Evolutionary conservation across 2,329 filamentous ascomycete genomes (phyloP), one percentile per base, ranked within the genome.

Genomic region (Diaporthe vaccinii): DNA sequence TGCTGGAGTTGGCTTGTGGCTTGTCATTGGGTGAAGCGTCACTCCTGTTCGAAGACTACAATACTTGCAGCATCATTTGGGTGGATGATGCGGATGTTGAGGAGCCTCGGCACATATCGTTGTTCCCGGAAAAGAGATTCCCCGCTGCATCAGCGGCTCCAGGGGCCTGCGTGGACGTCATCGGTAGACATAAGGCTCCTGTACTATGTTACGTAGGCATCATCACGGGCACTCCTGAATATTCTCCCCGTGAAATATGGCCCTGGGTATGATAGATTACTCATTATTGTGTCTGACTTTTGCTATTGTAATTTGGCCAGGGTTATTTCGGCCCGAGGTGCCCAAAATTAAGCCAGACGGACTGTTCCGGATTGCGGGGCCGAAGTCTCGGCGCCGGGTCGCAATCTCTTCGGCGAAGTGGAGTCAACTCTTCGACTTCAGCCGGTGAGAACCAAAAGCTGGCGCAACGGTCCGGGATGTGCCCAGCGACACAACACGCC

Each of bases 101-200:
- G 20, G 15, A 9, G 46, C 10, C 17, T 67, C 71, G 71, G 71
- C 71, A 73, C 9, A 53, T 55, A 34, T 51, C 10, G 15, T 36
- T 8, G 57, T 20, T 36, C 20, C 15, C 67, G 71, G 71, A 73
- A 67, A 41, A 73, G 58, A 73, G 58, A 73, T 73, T 57, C 58
- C 58, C 71, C 58, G 71, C 71, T n/a, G 31, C 31, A 72, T 39
- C 41, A 72, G 31, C 46, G 46, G 28, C 62, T 10, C 20, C 28
- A 49, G 41, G 28, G 28, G 58, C 12, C 44, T 12, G 22, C 62
- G 46, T 39, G 46, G 31, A 68, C 46, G 62, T 68, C 46, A 68
- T 68, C 20, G 22, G 31, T 39, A n/a, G 31, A 17, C 4, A 4
- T 28, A 6, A 68, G 20, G 31, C 46, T 53, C 44, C 22, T 15